phyloP scores from a whole-genome alignment of 2,329 filamentous ascomycete species.

The Colletotrichum tropicale region DNA sequence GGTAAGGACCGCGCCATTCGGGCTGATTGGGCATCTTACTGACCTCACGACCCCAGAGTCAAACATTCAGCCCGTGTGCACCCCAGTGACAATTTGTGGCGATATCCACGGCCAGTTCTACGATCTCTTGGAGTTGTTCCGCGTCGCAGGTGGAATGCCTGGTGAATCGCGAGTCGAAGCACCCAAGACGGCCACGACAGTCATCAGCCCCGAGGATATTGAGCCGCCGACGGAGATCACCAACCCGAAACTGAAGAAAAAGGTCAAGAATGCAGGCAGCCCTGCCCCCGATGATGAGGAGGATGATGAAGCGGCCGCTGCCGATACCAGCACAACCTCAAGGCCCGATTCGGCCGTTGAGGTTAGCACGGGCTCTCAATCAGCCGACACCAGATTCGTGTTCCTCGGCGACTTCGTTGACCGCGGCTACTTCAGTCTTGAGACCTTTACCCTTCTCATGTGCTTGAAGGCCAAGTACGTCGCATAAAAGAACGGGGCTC shows the following conservation, averaged over 20 bases:
- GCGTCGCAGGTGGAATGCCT: constrained; percentile 95
- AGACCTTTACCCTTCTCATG: constrained; percentile 96
- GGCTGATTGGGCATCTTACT: neutral
- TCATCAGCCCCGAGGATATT: constrained; percentile 90
- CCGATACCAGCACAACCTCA: constrained; percentile 36
- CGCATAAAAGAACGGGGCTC: neutral
- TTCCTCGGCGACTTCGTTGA: constrained; percentile 92
- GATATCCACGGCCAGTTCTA: constrained; percentile 99
- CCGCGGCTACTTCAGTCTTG: constrained; percentile 94
- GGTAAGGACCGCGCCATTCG: constrained; percentile 51
- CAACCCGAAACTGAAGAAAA: constrained; percentile 85
- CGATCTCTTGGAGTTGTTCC: constrained; percentile 94
- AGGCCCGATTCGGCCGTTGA: constrained; percentile 35
- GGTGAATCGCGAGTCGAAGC: constrained; percentile 75
- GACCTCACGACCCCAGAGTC: constrained; percentile 67
- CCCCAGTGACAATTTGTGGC: constrained; percentile 95
- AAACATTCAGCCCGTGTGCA: constrained; percentile 97
- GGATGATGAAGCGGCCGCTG: constrained; percentile 52
- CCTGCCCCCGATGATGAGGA: constrained; percentile 52
- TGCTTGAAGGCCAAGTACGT: constrained; percentile 80
- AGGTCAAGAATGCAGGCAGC: constrained; percentile 71
- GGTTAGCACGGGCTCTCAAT: constrained; percentile 44
- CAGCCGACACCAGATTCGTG: constrained; percentile 61
- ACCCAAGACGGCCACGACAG: constrained; percentile 70
- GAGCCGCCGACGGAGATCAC: constrained; percentile 90